These are phyloP conservation scores for Schizonepeta tenuifolia DNA, from an alignment of 257 asterid species.

Conservation along the genomic window DNA sequence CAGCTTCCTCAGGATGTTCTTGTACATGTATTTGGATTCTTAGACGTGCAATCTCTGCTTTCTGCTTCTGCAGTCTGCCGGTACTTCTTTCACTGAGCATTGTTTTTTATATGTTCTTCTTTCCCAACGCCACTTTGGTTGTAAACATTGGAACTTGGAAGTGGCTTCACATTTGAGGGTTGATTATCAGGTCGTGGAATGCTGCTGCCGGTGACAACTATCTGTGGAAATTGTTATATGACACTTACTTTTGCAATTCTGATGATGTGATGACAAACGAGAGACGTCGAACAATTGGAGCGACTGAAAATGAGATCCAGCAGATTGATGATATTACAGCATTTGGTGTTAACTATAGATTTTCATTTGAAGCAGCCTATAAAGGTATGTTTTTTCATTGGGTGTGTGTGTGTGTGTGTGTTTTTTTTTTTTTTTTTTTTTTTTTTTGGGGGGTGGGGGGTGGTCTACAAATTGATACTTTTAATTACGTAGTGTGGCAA, in stretches of 20 bases:
- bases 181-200: constrained; percentile 69
- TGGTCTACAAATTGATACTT: constrained; percentile 22
- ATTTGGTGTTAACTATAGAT: constrained; percentile 48
- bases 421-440: not conserved
- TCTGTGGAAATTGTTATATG: constrained; percentile 65
- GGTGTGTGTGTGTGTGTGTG: no score
- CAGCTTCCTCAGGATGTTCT: constrained; percentile 77
- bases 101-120: not conserved
- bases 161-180: constrained; percentile 15
- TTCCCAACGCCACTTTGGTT: not conserved
- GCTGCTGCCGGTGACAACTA: constrained; percentile 65
- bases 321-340: constrained; percentile 24
- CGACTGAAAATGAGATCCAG: constrained; percentile 15
- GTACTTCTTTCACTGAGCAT: constrained; percentile 40
- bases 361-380: constrained; percentile 49
- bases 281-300: constrained; percentile 26
- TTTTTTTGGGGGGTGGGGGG: no score
- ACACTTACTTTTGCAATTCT: constrained; percentile 44
- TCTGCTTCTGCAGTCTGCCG: constrained; percentile 75
- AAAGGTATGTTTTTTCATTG: constrained; percentile 42
- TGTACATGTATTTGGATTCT: constrained; percentile 61
- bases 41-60: constrained; percentile 70
- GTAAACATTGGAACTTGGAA: not conserved
- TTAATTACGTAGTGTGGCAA: not conserved
- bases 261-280: constrained; percentile 17